phyloP scores from a whole-genome alignment of 2,329 filamentous ascomycete species.

The Scorias spongiosa region DNA sequence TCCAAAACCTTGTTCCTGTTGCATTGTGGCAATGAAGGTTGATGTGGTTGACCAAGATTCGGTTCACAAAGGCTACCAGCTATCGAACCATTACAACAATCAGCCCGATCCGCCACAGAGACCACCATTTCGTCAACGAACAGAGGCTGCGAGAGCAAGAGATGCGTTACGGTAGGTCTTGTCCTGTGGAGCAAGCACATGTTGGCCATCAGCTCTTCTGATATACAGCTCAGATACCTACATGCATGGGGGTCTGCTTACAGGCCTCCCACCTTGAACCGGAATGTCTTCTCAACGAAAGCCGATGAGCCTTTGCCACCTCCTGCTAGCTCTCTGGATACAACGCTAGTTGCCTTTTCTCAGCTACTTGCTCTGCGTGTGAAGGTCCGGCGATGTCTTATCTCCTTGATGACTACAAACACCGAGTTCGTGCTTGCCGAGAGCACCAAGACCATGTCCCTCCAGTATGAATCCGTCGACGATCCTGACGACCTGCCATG shows the following conservation, averaged over 20 bases:
- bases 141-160: not conserved
- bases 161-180: not conserved
- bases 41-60: too few species aligned
- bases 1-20: too few species aligned
- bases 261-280: conserved; percentile 2
- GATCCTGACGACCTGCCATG: conserved; percentile 21
- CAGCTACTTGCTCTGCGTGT: conserved; percentile 37
- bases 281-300: conserved; percentile 3
- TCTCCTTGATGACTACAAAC: conserved; percentile 33
- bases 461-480: conserved; percentile 19
- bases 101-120: too few species aligned
- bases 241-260: conserved; percentile 2
- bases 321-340: conserved; percentile 18
- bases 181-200: not conserved
- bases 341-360: conserved; percentile 30
- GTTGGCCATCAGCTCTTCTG: not conserved
- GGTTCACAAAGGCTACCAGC: too few species aligned
- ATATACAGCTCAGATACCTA: conserved; percentile 1
- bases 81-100: too few species aligned
- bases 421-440: conserved; percentile 39
- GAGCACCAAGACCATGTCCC: conserved; percentile 31
- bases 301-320: not conserved
- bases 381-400: conserved; percentile 32
- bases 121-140: not conserved
- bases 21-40: too few species aligned